A percentile compares a stretch with the other conserved stretches of the same genome.
Evolutionary conservation across 2,329 filamentous ascomycete genomes (phyloP).

Genomic region (Xylariaceae sp.): DNA sequence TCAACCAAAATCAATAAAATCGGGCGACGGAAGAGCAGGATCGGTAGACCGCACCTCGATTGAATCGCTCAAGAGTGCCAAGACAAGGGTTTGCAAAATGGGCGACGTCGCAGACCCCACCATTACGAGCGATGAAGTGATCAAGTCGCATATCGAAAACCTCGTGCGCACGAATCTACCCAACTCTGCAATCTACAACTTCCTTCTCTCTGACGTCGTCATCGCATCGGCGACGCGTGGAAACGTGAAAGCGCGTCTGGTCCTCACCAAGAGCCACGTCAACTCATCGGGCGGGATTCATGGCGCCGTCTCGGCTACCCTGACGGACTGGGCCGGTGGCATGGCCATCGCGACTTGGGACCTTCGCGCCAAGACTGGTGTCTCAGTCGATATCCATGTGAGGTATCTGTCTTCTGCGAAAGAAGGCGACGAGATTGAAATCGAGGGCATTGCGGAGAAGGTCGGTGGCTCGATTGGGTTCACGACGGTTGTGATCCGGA

Average conservation of each 20-base stretch:
- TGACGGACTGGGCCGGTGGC: slow-evolving; percentile 71
- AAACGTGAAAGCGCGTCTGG: slow-evolving; percentile 44
- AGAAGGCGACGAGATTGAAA: slow-evolving; percentile 63
- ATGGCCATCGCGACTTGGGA: slow-evolving; percentile 67
- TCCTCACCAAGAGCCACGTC: slow-evolving; percentile 53
- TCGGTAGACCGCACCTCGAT: too few relatives aligned
- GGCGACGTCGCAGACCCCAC: slow-evolving; percentile 5
- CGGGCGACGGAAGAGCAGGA: too few relatives aligned
- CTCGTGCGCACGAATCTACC: slow-evolving; percentile 29
- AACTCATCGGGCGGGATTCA: slow-evolving; percentile 66
- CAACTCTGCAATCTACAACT: slow-evolving; percentile 51
- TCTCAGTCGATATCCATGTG: slow-evolving; percentile 71
- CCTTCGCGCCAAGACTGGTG: slow-evolving; percentile 58
- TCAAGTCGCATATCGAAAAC: slow-evolving; percentile 29
- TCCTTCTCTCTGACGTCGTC: slow-evolving; percentile 45
- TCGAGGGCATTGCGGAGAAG: slow-evolving; percentile 61
- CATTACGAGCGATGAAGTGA: slow-evolving; percentile 18
- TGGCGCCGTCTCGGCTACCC: slow-evolving; percentile 66
- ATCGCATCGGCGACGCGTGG: slow-evolving; percentile 45
- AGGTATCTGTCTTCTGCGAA: slow-evolving; percentile 62
- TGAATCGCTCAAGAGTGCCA: background rate
- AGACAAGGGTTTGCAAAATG: slow-evolving; percentile 1
- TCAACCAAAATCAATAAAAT: too few relatives aligned
- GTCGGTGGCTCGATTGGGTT: slow-evolving; percentile 67
- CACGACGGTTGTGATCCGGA: slow-evolving; percentile 62